Base-by-base conservation (phyloP, 192 early-diverging fungal species). In the Thamnidium elegans region DNA sequence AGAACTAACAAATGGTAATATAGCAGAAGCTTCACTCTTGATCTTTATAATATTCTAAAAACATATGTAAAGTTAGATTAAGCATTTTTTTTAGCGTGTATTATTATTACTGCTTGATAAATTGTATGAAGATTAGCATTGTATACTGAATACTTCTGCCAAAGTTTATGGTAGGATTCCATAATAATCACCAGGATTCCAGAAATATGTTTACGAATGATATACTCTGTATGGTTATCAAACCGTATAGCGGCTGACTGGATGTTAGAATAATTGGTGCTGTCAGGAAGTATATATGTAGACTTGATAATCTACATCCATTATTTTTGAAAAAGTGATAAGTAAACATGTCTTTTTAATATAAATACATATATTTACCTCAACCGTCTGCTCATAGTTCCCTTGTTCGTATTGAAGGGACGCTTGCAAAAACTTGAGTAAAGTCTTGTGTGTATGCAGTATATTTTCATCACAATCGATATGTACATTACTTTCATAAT, bases 381-480 rank as follows among this genome's bases (percentile, higher is more conserved):
- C 71, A 45, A 95, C 71, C 0, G 89, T 92, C 4, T 79, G 65
- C 11, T 89, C 86, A 31, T 79, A 86, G 11, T 80, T 70, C n/a
- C 72, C 80, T 19, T 72, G 72, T 42, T 81, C 77, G 55, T 86
- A 83, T 7, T 9, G 43, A 44, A 59, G 3, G 21, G 10, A 19
- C 17, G 74, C 51, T 23, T 74, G 61, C 73, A 80, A 75, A 63
- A 90, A 87, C 60, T 86, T 78, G 21, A 88, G 26, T 14, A 70
- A 42, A 3, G 31, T 32, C 20, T 59, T 20, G n/a, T 59, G 39
- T 23, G 58, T 42, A 43, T 39, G 14, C 20, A n/a, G 10, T 44
- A 59, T 6, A 9, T 43, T 39, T 5, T 11, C 2, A 39, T 43
- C 17, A 56, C 43, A 17, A 14, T 46, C 50, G 7, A 65, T 4